These are phyloP conservation scores for Chrysosporium keratinophilum DNA, from an alignment of 2,329 filamentous ascomycete genomes.

Conservation along the genomic window DNA sequence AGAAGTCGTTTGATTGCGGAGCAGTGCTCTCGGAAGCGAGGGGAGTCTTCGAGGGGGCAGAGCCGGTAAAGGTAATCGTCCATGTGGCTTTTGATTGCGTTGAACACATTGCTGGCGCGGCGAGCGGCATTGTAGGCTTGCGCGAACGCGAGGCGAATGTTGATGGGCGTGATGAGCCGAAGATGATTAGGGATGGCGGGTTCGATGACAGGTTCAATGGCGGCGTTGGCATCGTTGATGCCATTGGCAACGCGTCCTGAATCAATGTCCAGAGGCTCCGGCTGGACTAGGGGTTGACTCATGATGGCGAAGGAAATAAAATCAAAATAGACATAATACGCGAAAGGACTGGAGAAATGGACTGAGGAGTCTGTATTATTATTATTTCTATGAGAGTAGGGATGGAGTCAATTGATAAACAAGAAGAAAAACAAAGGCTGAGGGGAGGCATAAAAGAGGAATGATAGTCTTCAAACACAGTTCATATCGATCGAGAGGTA, in stretches of 20 bases:
- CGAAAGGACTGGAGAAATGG: background rate
- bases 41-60: conserved; percentile 17
- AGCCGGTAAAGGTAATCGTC: conserved; percentile 21
- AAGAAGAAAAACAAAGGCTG: background rate
- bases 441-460: background rate
- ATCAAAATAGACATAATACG: background rate
- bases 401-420: background rate
- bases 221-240: background rate
- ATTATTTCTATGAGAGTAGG: background rate
- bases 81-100: conserved; percentile 16
- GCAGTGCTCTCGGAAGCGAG: conserved; percentile 14
- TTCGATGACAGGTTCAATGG: background rate
- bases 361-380: background rate
- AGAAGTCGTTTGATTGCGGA: conserved; percentile 22
- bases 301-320: background rate
- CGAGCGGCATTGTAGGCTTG: conserved; percentile 17
- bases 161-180: background rate
- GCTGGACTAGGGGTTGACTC: too few species aligned
- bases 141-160: conserved; percentile 12
- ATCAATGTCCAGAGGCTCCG: background rate
- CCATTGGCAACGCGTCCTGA: background rate
- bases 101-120: conserved; percentile 14
- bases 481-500: background rate
- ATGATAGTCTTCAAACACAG: background rate
- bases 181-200: conserved; percentile 4